Evolutionary conservation across 2,329 filamentous ascomycete species (phyloP), one percentile per base, ranked within the genome.

Genomic region (Talaromyces sp.): DNA sequence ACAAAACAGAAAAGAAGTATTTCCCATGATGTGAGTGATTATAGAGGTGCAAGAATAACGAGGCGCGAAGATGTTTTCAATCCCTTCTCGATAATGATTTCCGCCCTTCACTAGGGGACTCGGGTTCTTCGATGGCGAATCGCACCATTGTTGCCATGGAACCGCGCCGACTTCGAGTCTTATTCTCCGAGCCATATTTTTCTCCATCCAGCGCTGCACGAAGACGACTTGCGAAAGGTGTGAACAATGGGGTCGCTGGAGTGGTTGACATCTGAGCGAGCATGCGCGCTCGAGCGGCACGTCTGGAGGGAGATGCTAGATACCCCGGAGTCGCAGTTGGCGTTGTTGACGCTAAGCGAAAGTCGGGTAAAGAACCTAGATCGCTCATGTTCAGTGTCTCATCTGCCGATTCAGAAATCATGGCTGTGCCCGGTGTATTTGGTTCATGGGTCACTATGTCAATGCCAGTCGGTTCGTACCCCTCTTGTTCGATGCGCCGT

Each of bases 231-330:
- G 79, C 78, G 64, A 81, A 81, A 14, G 80, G 79, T 31, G 79
- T 81, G 31, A 78, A 75, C 35, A 78, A 67, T 14, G 79, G 79
- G 3, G 79, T 81, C 47, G 77, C 76, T 19, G 80, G 79, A 5
- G 80, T 81, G n/a, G 78, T 81, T 2, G 80, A 81, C 52, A 75
- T 66, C 65, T 79, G 75, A 13, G 78, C 75, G 58, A 82, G 68
- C 31, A 74, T 74, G 68, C 74, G 76, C 10, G 79, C 79, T 41
- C 79, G 74, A 22, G 79, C 78, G 41, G 79, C 79, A 63, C 79
- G 74, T 69, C 80, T 81, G 24, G 80, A 81, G n/a, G 80, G 80
- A 3, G 80, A 82, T 49, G 72, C 76, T 66, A 81, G 66, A 68
- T 79, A 80, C 62, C 74, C 80, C 16, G 80, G 80, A 6, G 79